Base-by-base conservation (phyloP, 2,329 filamentous ascomycete genomes). In the Meredithiella fracta region DNA sequence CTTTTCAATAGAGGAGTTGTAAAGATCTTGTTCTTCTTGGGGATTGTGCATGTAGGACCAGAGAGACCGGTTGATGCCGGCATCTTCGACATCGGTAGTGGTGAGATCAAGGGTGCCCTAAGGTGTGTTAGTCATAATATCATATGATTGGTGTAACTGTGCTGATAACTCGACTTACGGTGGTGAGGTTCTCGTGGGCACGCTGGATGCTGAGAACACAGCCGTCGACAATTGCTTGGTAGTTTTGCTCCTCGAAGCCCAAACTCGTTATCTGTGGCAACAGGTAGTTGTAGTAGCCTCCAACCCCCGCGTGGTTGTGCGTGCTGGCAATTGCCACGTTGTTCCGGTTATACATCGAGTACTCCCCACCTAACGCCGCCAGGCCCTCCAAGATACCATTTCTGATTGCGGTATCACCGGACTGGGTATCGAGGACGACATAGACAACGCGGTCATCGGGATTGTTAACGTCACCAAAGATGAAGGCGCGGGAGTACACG, bases 241-340 rank as follows among this genome's bases (percentile, higher is more conserved):
- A 94, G 63, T 86, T 94, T 67, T 94, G 86, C 63, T 82, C 80
- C 67, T 88, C 78, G 63, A 95, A 96, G 0, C 91, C 91, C 58
- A 85, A 76, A 64, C 82, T 90, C 0, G 91, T 92, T 61, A 97
- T 85, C 65, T 96, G 90, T 6, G 90, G 91, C 5, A 97, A 74
- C 9, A 97, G 75, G 65, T 96, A 97, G 69, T 96, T 97, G 65
- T 94, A 74, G 88, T 89, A 97, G 4, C 85, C 91, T 1, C 86
- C 91, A 0, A 91, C 90, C 0, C 90, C 91, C 23, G 89, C 83
- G 69, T 97, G 91, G 23, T 86, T 92, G 67, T 97, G 91, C 0
- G 91, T 97, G 55, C 90, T 91, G 0, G 88, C 94, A 22, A 97
- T 78, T 37, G 91, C 91, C 38, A 96, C 70, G 64, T 95, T 97